Evolutionary conservation across 176 grass and related monocot genomes (phyloP).

Genomic region (Eremochloa ophiuroides): DNA sequence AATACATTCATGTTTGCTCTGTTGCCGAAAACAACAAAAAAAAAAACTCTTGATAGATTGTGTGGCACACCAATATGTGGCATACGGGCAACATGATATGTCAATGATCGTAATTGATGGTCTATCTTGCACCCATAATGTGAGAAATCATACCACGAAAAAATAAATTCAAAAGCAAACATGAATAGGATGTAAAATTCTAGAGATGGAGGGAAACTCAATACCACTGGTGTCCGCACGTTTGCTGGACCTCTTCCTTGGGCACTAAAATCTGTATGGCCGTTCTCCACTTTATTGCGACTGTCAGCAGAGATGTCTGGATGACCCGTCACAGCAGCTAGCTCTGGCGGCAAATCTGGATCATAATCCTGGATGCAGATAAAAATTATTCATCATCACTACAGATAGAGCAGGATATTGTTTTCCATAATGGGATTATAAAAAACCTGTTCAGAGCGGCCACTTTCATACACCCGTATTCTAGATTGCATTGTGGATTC

Average conservation of each 20-base stretch:
- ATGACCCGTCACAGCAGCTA: conserved; percentile 84
- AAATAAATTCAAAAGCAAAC: conserved; percentile 15
- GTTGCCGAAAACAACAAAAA: neutral
- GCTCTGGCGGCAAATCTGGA: conserved; percentile 97
- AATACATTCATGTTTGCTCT: neutral
- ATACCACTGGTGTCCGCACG: conserved; percentile 52
- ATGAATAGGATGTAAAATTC: neutral
- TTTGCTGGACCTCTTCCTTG: conserved; percentile 62
- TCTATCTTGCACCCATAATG: neutral
- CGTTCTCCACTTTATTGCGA: conserved; percentile 50
- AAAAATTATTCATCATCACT: conserved; percentile 17
- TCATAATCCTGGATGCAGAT: conserved; percentile 71
- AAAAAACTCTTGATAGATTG: neutral
- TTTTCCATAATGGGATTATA: conserved; percentile 13
- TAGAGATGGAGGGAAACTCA: neutral
- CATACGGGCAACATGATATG: conserved; percentile 6
- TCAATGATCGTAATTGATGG: neutral
- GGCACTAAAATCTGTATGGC: conserved; percentile 47
- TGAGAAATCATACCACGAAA: neutral
- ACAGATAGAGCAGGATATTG: neutral
- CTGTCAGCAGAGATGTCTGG: conserved; percentile 53
- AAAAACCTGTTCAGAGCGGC: conserved; percentile 81
- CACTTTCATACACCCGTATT: conserved; percentile 98
- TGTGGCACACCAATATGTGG: neutral
- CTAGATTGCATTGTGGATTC: conserved; percentile 99